Evolutionary conservation across 2,329 filamentous ascomycete genomes (phyloP), one percentile per base, ranked within the genome.

Genomic region (Colletotrichum graminicola): DNA sequence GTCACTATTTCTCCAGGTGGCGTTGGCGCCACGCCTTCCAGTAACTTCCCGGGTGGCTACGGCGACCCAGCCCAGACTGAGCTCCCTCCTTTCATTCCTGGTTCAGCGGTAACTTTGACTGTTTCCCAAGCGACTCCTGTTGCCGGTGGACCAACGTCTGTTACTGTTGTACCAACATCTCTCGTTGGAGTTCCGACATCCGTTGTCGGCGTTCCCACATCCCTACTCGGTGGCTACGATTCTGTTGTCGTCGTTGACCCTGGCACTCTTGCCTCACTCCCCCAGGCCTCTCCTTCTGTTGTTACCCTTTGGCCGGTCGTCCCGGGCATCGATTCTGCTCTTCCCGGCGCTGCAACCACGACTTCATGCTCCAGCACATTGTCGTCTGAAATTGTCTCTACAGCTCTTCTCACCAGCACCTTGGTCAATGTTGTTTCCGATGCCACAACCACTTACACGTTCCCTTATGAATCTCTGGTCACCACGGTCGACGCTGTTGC

Each of bases 381-480:
- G 23, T 11, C n/a, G 2, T 36, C 62, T 7, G 52, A 39, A 16
- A 16, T 10, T 43, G 52, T 23, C 2, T 47, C 41, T 59, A 55
- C 75, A 2, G 74, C 74, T 10, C 70, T 82, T 3, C 75, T 78
- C 26, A 83, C 81, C 10, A 79, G 78, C 60, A 83, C 81, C 26
- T 82, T 81, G 79, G 78, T 79, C 66, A 84, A 84, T 41, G 63
- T 83, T 57, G 80, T 84, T 34, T 75, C 77, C 1, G 80, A 81
- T 54, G 75, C 77, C 41, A 83, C 81, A 2, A 84, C 82, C 6
- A 83, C 82, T 1, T 82, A 82, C 71, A 82, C 80, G 1, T 74
- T 74, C 56, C 73, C 73, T 10, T 74, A 67, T 29, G 66, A 74
- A 56, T 63, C 66, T 41, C 71, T 74, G 7, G 66, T 67, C 63